A percentile compares a stretch with the other conserved stretches of the same genome.
These are phyloP conservation scores for Sphagnum contortum DNA, from an alignment of 225 moss, liverwort and hornwort genomes.

Conservation along the genomic window DNA sequence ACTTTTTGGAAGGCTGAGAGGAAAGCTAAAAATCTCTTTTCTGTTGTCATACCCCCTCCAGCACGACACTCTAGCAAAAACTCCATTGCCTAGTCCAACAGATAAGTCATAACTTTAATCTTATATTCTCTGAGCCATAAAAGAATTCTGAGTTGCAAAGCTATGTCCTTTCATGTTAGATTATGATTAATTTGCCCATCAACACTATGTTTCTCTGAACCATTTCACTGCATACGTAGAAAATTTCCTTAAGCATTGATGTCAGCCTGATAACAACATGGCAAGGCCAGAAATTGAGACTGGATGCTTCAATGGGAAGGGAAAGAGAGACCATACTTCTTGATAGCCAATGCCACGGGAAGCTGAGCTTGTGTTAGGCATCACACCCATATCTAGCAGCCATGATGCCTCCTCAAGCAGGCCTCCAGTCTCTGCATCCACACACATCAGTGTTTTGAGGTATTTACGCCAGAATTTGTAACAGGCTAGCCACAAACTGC, in stretches of 20 bases:
- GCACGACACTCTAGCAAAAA: constrained; percentile 58
- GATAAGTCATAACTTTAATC: neutral
- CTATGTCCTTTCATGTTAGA: too few species aligned
- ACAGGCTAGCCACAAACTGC: too few species aligned
- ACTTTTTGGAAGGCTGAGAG: constrained; percentile 70
- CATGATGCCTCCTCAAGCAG: constrained; percentile 77
- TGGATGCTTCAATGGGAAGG: neutral
- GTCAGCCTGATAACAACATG: too few species aligned
- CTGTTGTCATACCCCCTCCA: constrained; percentile 47
- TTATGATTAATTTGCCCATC: too few species aligned
- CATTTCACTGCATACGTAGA: too few species aligned
- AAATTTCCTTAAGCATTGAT: too few species aligned
- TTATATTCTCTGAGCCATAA: neutral
- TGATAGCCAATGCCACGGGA: constrained; percentile 96
- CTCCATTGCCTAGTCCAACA: constrained; percentile 61
- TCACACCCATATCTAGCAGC: constrained; percentile 70
- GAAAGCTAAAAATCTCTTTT: constrained; percentile 41
- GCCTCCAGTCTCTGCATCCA: constrained; percentile 48
- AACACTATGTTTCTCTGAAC: too few species aligned
- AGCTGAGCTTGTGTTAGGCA: constrained; percentile 61
- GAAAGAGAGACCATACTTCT: constrained; percentile 37
- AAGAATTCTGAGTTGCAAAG: too few species aligned
- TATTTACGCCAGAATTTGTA: too few species aligned
- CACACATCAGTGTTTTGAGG: neutral
- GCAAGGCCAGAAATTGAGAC: neutral